Evolutionary conservation across 129 eudicot species (phyloP), one percentile per base, ranked within the genome.

Genomic region (Erigeron canadensis): DNA sequence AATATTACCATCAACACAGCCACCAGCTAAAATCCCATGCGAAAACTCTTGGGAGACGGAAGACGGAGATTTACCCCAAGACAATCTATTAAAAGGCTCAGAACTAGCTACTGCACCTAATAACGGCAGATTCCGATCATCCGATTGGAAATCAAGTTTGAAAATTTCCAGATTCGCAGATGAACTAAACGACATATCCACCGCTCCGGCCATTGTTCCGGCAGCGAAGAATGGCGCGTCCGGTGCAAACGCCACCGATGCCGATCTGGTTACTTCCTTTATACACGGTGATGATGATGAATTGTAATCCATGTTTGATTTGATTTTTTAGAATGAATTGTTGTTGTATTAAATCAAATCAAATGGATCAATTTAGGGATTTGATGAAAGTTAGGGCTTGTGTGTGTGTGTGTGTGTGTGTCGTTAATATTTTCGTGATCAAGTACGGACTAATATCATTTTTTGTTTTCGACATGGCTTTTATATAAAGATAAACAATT

Each of bases 181-280:
- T 0, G 97, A 86, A 67, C 96, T 91, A 70, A 92, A 92, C 38
- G 91, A 88, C 73, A 86, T 82, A 72, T 92, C 98, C 64, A 92
- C 95, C 72, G 96, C 96, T 19, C 96, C 95, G 7, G 98, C 95
- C 98, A 86, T 87, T 54, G 98, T 92, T 28, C 98, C 96, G 34
- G 96, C 91, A 19, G 96, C 98, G 50, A 92, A 51, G 80, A 79
- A 89, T 6, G 91, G 88, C 18, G 76, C 80, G 65, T 92, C 89
- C 56, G 98, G 98, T 71, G 96, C 70, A 50, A 89, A 81, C 73
- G 98, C 96, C 80, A 84, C 88, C 86, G 86, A 76, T 17, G 96
- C 98, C 85, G 95, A 85, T 89, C 98, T 79, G 70, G 74, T 85
- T 38, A 83, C 89, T 81, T 84, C 88, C 83, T 88, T 91, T 67